Base-by-base conservation (phyloP, 352 stramenopile species). In the Blastocystis sp. region DNA sequence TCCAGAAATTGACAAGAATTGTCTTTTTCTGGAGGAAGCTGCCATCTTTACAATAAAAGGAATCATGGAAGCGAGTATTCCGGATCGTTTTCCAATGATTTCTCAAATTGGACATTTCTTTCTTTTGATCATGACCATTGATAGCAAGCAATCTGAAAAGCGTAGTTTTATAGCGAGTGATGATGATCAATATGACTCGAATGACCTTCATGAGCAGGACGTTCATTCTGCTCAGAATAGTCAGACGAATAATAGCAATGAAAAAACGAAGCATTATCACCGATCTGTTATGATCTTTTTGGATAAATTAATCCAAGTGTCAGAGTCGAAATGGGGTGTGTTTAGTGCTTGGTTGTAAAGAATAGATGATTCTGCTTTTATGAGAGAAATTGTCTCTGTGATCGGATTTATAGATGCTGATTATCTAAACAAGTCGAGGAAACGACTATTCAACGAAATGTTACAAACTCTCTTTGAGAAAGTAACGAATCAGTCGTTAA, bases 1-100 rank as follows among this genome's bases (percentile, higher is more conserved):
- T 62, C 69, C 69, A 8, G 69, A 81, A 62, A 59, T 62, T 7
- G 69, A 81, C n/a, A 62, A 63, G 41, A 81, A 81, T 62, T 81
- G 69, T 26, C 2, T 81, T 5, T 81, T 81, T 62, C 45, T 81
- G 39, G 41, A 62, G 30, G 69, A 81, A 41, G 69, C 41, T 6
- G 69, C 6, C 16, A 81, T 81, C 43, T 81, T 65, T 41, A 81
- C 69, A 5, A 37, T 81, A 0, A 81, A 81, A 26, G 69, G 69
- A 59, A 62, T 81, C 11, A 53, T 6, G 16, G 69, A 81, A 62
- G 69, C 69, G 8, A 53, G 34, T 7, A 81, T 81, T 63, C 41
- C 69, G 30, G 69, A 81, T 34, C 69, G 69, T 6, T 81, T 39
- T 6, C 5, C 7, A 37, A 81, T 81, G 69, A 30, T 81, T 3